Evolutionary conservation across 1,284 basidiomycete species (phyloP).

Genomic region (Phenoliferia sp.): DNA sequence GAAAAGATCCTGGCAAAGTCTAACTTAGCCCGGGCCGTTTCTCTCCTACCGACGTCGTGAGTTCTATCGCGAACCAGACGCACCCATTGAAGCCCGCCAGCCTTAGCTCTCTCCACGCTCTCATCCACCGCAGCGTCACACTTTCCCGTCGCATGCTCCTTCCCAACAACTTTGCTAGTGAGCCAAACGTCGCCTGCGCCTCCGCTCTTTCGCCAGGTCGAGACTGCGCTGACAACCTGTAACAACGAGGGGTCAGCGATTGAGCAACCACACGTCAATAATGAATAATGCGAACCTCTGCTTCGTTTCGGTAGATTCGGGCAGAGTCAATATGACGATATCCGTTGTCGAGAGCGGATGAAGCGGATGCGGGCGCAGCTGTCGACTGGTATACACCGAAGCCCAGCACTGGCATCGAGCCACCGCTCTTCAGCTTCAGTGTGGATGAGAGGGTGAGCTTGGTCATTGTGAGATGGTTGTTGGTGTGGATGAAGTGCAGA

Average conservation of each 20-base stretch:
- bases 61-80: conserved; percentile 28
- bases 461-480: neutral
- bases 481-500: no score
- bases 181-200: conserved; percentile 61
- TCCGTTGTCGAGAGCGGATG: conserved; percentile 62
- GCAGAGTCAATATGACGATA: conserved; percentile 58
- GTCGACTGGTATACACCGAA: conserved; percentile 70
- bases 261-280: no score
- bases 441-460: neutral
- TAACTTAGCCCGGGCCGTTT: neutral
- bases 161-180: conserved; percentile 42
- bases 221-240: conserved; percentile 56
- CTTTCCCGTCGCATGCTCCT: conserved; percentile 29
- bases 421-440: neutral
- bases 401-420: conserved; percentile 60
- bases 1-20: conserved; percentile 54
- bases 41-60: neutral
- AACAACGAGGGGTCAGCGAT: no score
- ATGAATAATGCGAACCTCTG: no score
- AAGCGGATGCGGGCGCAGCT: conserved; percentile 53
- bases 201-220: conserved; percentile 44
- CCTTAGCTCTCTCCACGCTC: conserved; percentile 18
- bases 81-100: conserved; percentile 45
- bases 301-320: conserved; percentile 69
- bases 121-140: conserved; percentile 32